These are phyloP conservation scores for Casuarina equisetifolia DNA, from an alignment of 306 rosid species.

Conservation along the genomic window DNA sequence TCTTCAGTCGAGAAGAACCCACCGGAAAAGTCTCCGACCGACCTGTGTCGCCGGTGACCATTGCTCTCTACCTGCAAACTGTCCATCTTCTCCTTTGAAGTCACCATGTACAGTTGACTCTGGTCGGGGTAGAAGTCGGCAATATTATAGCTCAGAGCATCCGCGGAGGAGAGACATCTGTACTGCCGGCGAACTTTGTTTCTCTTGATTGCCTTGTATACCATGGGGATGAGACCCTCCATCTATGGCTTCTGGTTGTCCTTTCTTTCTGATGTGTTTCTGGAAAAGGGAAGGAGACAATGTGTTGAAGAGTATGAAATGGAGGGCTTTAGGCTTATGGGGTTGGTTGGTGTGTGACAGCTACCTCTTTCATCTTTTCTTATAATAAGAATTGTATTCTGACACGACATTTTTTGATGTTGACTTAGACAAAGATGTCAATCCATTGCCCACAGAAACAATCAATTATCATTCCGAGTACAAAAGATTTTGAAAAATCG, in stretches of 20 bases:
- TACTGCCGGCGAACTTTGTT: neutral
- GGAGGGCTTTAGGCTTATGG: neutral
- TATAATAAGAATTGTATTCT: neutral
- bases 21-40: neutral
- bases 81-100: neutral
- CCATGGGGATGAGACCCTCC: conserved; percentile 18
- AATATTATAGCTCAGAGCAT: neutral
- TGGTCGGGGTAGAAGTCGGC: neutral
- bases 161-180: neutral
- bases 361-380: neutral
- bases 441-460: neutral
- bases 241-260: neutral
- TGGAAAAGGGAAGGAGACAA: no score
- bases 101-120: neutral
- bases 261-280: neutral
- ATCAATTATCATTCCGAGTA: no score
- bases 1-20: neutral
- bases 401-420: conserved; percentile 15
- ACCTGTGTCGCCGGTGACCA: conserved; percentile 1
- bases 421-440: neutral
- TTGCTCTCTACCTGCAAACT: neutral
- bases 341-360: neutral
- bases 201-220: neutral
- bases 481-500: no score
- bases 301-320: no score